These are phyloP conservation scores for Phytopythium aichiense DNA, from an alignment of 352 stramenopile species.

Conservation along the genomic window DNA sequence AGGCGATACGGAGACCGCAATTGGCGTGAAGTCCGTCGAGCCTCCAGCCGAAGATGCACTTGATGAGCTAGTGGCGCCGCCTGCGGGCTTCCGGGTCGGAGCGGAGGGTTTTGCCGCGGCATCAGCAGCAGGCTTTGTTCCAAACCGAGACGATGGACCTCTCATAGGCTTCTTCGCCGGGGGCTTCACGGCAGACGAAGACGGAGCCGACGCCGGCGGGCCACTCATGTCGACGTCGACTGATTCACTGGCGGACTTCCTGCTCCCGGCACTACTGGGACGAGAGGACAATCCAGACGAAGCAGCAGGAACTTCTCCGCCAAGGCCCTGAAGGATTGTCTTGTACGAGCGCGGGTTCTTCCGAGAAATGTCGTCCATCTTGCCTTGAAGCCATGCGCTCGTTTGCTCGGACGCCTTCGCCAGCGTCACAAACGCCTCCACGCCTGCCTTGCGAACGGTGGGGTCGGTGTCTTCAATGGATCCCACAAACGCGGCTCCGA, in stretches of 20 bases:
- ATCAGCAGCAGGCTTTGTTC: slow-evolving; percentile 31
- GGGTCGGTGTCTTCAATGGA: slow-evolving; percentile 77
- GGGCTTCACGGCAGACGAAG: slow-evolving; percentile 9
- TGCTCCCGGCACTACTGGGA: slow-evolving; percentile 19
- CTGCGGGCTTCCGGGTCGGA: slow-evolving; percentile 23
- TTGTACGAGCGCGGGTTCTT: slow-evolving; percentile 78
- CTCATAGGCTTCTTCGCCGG: slow-evolving; percentile 38
- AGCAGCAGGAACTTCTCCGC: slow-evolving; percentile 16
- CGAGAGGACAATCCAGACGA: slow-evolving; percentile 18
- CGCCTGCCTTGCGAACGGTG: slow-evolving; percentile 69
- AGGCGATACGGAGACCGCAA: slow-evolving; percentile 49
- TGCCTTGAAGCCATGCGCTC: slow-evolving; percentile 43
- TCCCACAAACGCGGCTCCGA: slow-evolving; percentile 55
- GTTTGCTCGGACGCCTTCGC: slow-evolving; percentile 50
- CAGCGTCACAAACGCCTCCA: slow-evolving; percentile 59
- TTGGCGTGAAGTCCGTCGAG: slow-evolving; percentile 56
- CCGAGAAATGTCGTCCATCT: slow-evolving; percentile 58
- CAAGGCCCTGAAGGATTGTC: slow-evolving; percentile 50
- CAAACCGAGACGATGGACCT: slow-evolving; percentile 45
- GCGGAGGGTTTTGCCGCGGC: slow-evolving; percentile 21
- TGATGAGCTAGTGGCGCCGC: slow-evolving; percentile 6
- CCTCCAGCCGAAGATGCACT: slow-evolving; percentile 14
- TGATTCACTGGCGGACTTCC: slow-evolving; percentile 11
- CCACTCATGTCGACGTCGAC: slow-evolving; percentile 30
- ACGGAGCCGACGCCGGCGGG: slow-evolving; percentile 5